These are phyloP conservation scores for Kodamaea kakaduensis DNA, from an alignment of 805 yeast species.

Conservation along the genomic window DNA sequence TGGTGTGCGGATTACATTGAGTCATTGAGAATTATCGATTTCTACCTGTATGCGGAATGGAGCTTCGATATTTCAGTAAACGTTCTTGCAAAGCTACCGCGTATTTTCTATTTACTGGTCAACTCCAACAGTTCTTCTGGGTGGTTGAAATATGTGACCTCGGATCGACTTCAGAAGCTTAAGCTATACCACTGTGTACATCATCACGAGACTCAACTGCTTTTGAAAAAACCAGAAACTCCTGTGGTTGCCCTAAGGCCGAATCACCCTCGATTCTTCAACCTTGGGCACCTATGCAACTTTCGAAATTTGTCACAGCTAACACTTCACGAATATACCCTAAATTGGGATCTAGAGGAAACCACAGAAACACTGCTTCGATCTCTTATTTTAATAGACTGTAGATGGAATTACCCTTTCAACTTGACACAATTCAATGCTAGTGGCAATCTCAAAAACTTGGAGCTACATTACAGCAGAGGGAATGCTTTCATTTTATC, in stretches of 20 bases:
- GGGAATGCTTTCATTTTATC: conserved; percentile 32
- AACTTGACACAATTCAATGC: conserved; percentile 34
- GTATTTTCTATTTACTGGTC: conserved; percentile 22
- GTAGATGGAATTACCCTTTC: conserved; percentile 59
- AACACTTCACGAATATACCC: conserved; percentile 38
- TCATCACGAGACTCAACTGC: conserved; percentile 16
- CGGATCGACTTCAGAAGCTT: conserved; percentile 17
- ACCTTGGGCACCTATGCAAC: conserved; percentile 39
- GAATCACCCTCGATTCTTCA: conserved; percentile 32
- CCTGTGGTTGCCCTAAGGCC: conserved; percentile 1
- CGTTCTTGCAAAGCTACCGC: conserved; percentile 19
- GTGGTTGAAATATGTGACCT: conserved; percentile 37
- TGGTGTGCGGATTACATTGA: conserved; percentile 12
- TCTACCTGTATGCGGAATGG: conserved; percentile 36
- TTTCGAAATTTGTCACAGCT: conserved; percentile 32
- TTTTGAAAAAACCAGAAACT: conserved; percentile 5
- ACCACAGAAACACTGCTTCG: conserved; percentile 17
- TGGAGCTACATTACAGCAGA: conserved; percentile 24
- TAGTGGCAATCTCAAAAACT: conserved; percentile 17
- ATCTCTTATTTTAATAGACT: conserved; percentile 34
- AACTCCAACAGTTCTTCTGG: conserved; percentile 35
- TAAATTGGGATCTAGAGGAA: conserved; percentile 35
- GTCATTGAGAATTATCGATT: conserved; percentile 26
- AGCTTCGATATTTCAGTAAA: conserved; percentile 26
- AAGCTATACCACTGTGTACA: conserved; percentile 25